phyloP scores from a whole-genome alignment of 2,329 filamentous ascomycete species.

The Penicillium sp. region DNA sequence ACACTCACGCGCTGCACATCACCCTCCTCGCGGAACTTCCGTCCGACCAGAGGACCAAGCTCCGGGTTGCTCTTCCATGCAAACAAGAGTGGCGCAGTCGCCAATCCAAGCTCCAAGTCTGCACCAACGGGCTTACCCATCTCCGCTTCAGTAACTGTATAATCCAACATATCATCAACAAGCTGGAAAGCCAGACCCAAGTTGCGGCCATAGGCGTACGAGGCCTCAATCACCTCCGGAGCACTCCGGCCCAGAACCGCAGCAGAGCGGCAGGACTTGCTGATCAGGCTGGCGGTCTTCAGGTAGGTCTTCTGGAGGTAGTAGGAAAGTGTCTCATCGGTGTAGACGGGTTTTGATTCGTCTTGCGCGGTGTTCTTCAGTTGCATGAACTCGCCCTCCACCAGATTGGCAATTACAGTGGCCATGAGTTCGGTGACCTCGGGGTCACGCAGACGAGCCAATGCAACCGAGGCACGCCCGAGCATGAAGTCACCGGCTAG shows the following conservation, averaged over 20 bases:
- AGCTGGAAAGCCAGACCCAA: slow-evolving; percentile 93
- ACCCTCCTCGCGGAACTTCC: slow-evolving; percentile 80
- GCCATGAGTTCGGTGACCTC: slow-evolving; percentile 93
- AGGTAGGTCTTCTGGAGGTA: slow-evolving; percentile 98
- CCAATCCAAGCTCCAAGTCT: slow-evolving; percentile 87
- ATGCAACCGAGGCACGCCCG: slow-evolving; percentile 85
- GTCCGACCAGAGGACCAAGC: slow-evolving; percentile 81
- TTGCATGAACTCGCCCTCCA: slow-evolving; percentile 99
- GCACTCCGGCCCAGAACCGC: slow-evolving; percentile 79
- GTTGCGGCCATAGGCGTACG: slow-evolving; percentile 90
- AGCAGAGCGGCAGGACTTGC: slow-evolving; percentile 88
- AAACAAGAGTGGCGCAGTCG: slow-evolving; percentile 90
- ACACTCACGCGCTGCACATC: slow-evolving; percentile 75
- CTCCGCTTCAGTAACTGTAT: slow-evolving; percentile 79
- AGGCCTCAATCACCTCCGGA: slow-evolving; percentile 77
- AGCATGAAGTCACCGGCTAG: slow-evolving; percentile 95
- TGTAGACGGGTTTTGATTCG: slow-evolving; percentile 79
- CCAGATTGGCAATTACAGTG: slow-evolving; percentile 94
- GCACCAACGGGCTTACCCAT: slow-evolving; percentile 93
- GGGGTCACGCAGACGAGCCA: slow-evolving; percentile 84
- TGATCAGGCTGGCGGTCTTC: slow-evolving; percentile 93
- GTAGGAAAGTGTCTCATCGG: slow-evolving; percentile 83
- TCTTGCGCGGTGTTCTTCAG: slow-evolving; percentile 91
- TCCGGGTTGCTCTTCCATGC: slow-evolving; percentile 89
- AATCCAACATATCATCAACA: slow-evolving; percentile 97